Base-by-base conservation (phyloP, 495 filamentous ascomycete genomes). In the Aspergillus carlsbadensis region DNA sequence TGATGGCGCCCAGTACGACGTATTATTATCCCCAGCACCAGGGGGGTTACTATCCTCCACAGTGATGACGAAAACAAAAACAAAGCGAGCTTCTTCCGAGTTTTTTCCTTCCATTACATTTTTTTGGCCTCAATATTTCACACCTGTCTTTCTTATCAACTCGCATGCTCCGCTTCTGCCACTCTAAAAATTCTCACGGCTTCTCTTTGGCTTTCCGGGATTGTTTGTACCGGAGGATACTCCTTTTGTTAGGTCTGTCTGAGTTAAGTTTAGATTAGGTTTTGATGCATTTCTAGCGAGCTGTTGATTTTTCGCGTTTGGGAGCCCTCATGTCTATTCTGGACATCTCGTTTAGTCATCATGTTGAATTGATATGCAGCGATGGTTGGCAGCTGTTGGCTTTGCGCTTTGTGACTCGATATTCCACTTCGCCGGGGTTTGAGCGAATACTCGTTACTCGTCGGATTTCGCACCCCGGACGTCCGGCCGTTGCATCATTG, bases 21-120 rank as follows among this genome's bases (percentile, higher is more conserved):
- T 94, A 89, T 70, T 94, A 89, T 65, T 93, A 91, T 65, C 82
- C 86, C 29, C 87, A 83, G 55, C 65, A 77, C 7, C 73, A 69
- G 17, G 63, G 65, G 4, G 79, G 85, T 56, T 87, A 89, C 62
- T 94, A 90, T 65, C 83, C 86, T 56, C 66, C 79, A 14, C 81
- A 88, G 66, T 87, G 64, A 74, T 46, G 21, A 33, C 31, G 29
- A 6, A 10, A 13, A 15, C 34, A 26, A 42, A 31, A 42, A 40
- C n/a, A 17, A 48, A 47, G 22, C 22, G 26, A 50, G 46, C 22
- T 49, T 17, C 54, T 29, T 49, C 22, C 22, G 17, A 34, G 49
- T 37, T 58, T 41, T n/a, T 31, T 60, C 44, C 31, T 56, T 42
- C 57, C 50, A 56, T 18, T 54, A 26, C 49, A 39, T 42, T 31